These are phyloP conservation scores for Iris macrosiphon DNA, from an alignment of 106 monocot genomes.

Conservation along the genomic window DNA sequence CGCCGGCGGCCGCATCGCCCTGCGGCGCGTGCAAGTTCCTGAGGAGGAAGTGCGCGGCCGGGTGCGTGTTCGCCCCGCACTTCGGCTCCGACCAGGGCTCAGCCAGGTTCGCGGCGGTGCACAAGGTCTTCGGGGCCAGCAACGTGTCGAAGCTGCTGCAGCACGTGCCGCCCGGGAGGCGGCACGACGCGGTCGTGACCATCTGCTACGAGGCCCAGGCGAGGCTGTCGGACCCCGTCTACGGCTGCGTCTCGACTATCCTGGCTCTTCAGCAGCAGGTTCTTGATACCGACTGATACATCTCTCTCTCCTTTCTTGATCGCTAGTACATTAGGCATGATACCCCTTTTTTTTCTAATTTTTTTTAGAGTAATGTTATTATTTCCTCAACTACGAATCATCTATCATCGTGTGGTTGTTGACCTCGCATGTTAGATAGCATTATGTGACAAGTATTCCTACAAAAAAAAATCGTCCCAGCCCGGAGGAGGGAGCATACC, in stretches of 20 bases:
- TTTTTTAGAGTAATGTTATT: too few relatives aligned
- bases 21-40: conserved; percentile 96
- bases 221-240: conserved; percentile 70
- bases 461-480: too few relatives aligned
- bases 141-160: conserved; percentile 76
- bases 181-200: conserved; percentile 55
- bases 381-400: too few relatives aligned
- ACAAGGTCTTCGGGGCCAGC: conserved; percentile 86
- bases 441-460: too few relatives aligned
- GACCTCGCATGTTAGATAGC: background rate
- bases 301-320: too few relatives aligned
- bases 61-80: conserved; percentile 85
- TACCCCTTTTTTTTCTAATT: too few relatives aligned
- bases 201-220: conserved; percentile 95
- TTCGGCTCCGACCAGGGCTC: conserved; percentile 45
- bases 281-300: too few relatives aligned
- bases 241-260: conserved; percentile 75
- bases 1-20: conserved; percentile 14
- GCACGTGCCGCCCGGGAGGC: conserved; percentile 29
- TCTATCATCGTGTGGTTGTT: too few relatives aligned
- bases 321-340: too few relatives aligned
- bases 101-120: conserved; percentile 68
- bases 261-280: conserved; percentile 84
- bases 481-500: too few relatives aligned
- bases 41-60: conserved; percentile 55